Base-by-base conservation (phyloP, 192 early-diverging fungal genomes). In the Dimargaris cristalligena region DNA sequence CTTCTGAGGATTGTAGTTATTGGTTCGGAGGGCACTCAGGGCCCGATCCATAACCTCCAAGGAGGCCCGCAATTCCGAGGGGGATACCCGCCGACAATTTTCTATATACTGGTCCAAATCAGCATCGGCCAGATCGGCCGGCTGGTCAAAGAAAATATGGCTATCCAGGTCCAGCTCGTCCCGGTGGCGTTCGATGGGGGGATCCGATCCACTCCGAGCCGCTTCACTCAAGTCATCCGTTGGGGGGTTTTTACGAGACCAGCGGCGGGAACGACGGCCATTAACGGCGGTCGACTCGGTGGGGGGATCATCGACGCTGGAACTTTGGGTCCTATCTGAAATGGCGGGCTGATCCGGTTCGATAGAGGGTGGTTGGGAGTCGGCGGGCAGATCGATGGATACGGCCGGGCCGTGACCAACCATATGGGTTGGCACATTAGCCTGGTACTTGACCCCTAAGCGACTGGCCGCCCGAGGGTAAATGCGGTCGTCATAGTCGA, bases 391-490 rank as follows among this genome's bases (percentile, higher is more conserved):
- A 10, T 6, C 6, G 16, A 41, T 41, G 2, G 14, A 16, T 20
- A 31, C 20, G 13, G 29, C n/a, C 28, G 28, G 29, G 0, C 10
- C 20, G 33, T 32, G 18, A 23, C 10, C 35, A 9, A n/a, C 9
- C 35, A 57, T n/a, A n/a, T n/a, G n/a, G 22, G 55, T 86, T 0
- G 81, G 79, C 16, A 89, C 60, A 4, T 74, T 73, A 0, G 91
- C 88, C 65, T 94, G 91, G 69, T 85, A 91, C 62, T 80, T 77
- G 8, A 80, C 72, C 0, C 91, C 91, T 38, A 94, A 81, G 63
- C 90, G 78, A 61, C 78, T 86, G 34, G 79, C 79, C 13, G 82
- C 89, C 44, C 78, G 80, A 38, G 79, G 88, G 70, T 87, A 85
- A 29, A 81, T 89, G 34, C 78, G 83, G 65, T 84, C 87, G 64